Evolutionary conservation across 371 early-diverging fungal species (phyloP).

Genomic region (Lichtheimia corymbifera): DNA sequence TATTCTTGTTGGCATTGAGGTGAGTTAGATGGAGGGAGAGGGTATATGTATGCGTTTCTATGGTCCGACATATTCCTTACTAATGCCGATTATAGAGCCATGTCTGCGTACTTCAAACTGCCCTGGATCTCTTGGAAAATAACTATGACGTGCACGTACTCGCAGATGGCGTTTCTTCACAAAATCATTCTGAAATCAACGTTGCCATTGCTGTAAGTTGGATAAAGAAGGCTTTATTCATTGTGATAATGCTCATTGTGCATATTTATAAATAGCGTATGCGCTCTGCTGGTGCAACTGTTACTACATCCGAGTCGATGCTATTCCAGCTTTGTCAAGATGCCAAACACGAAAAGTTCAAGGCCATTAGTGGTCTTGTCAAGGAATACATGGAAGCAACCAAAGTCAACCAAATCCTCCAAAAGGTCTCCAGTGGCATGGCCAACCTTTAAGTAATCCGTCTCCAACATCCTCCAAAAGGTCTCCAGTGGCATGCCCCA

Average conservation of each 20-base stretch:
- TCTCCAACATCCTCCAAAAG: slow-evolving; percentile 45
- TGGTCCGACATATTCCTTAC: not conserved
- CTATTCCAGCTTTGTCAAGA: slow-evolving; percentile 90
- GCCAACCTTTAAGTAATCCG: slow-evolving; percentile 24
- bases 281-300: slow-evolving; percentile 71
- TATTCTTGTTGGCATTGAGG: slow-evolving; percentile 93
- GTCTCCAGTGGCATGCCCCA: slow-evolving; percentile 17
- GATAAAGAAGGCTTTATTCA: not conserved
- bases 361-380: slow-evolving; percentile 72
- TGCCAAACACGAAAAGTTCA: slow-evolving; percentile 79
- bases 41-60: not conserved
- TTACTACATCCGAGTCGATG: slow-evolving; percentile 90
- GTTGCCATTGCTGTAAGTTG: slow-evolving; percentile 77
- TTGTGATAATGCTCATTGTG: slow-evolving; percentile 2
- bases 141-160: slow-evolving; percentile 83
- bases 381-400: slow-evolving; percentile 76
- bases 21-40: slow-evolving; percentile 22
- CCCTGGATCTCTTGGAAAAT: slow-evolving; percentile 81
- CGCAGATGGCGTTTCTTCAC: slow-evolving; percentile 91
- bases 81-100: slow-evolving; percentile 63
- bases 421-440: slow-evolving; percentile 23
- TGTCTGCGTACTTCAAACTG: slow-evolving; percentile 93
- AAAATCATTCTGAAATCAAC: slow-evolving; percentile 81
- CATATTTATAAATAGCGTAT: slow-evolving; percentile 55
- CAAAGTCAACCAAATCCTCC: slow-evolving; percentile 65